Evolutionary conservation across 2,329 filamentous ascomycete species (phyloP), one percentile per base, ranked within the genome.

Genomic region (Eurotiales sp.): DNA sequence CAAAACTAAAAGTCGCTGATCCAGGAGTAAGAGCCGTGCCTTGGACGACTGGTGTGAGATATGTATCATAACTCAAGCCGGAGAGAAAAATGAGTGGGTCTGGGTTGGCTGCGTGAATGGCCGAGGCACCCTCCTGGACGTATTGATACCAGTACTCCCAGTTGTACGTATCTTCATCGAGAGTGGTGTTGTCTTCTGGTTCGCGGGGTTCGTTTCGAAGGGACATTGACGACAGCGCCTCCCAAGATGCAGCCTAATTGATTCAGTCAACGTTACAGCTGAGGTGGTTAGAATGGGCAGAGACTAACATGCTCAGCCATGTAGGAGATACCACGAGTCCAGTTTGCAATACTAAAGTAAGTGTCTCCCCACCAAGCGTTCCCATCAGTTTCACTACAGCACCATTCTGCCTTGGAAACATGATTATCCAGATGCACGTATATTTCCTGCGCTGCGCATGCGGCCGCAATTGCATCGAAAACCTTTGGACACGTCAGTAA

Each of bases 301-400:
- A 3, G 12, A 66, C 72, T 58, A 68, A 80, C 78, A 56, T 84
- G 81, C 2, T 73, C 63, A 0, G 81, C 78, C 79, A 87, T 85
- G 60, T 79, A 86, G 0, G 67, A 64, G 19, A 81, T 69, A 0
- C 83, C 84, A 8, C 83, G 72, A 5, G 76, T 71, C 84, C 84
- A 87, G 36, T 84, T 84, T 1, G 70, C 65, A 0, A 77, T 71
- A 51, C 79, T 64, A 56, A 84, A 87, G 58, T 83, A 74, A 0
- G 65, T 74, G 60, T 86, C 83, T 10, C 82, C 79, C 67, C 81
- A 84, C 80, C 80, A 84, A 21, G 73, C 67, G 60, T 84, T 84
- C 3, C 79, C 80, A 46, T 84, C 81, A 0, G 61, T 67, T 0
- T 64, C 69, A 8, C 69, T 72, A 58, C 81, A 84, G 61, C 81